Percentiles rank a stretch among this genome's conserved stretches.
Evolutionary conservation across 2,329 filamentous ascomycete genomes (phyloP).

Genomic region (Coniella vitis): DNA sequence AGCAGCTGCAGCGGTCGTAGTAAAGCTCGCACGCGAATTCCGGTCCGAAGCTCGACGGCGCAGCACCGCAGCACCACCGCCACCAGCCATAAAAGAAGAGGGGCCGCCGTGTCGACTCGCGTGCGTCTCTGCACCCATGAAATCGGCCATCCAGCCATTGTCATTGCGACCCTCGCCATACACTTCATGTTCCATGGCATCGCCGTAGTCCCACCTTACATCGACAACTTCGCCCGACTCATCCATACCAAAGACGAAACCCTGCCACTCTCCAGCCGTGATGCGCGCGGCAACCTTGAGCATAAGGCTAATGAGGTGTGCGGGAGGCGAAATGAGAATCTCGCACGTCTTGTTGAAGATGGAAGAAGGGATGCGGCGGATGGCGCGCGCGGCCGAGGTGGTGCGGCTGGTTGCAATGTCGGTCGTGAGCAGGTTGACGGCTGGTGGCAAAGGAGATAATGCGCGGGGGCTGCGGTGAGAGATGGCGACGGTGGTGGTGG

Average conservation of each 20-base stretch:
- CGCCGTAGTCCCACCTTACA: constrained; percentile 55
- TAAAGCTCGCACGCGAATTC: constrained; percentile 7
- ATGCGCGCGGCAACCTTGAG: constrained; percentile 75
- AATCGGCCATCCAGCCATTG: too few relatives aligned
- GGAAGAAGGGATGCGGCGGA: constrained; percentile 50
- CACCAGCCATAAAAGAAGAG: too few relatives aligned
- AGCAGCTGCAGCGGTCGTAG: constrained; percentile 2
- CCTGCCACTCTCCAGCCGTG: constrained; percentile 56
- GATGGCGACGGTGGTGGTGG: constrained; percentile 42
- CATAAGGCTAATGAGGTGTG: constrained; percentile 71
- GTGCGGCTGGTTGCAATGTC: constrained; percentile 18
- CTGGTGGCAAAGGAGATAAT: constrained; percentile 60
- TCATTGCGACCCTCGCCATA: constrained; percentile 35
- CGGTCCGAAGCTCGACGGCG: constrained; percentile 3
- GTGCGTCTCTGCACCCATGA: constrained; percentile 43
- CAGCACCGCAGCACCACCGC: constrained; percentile 9
- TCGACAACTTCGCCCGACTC: constrained; percentile 48
- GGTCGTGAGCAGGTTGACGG: constrained; percentile 55
- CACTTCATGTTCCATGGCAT: constrained; percentile 35
- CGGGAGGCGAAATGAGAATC: constrained; percentile 72
- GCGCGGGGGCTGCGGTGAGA: constrained; percentile 39
- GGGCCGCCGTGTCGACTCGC: constrained; percentile 13
- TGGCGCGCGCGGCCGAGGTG: constrained; percentile 35
- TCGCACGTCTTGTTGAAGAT: constrained; percentile 73
- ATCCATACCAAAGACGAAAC: constrained; percentile 47